A percentile compares a stretch with the other conserved stretches of the same genome.
Conservation (phyloP, 2,329 filamentous ascomycete species). For the Didymella exigua region DNA sequence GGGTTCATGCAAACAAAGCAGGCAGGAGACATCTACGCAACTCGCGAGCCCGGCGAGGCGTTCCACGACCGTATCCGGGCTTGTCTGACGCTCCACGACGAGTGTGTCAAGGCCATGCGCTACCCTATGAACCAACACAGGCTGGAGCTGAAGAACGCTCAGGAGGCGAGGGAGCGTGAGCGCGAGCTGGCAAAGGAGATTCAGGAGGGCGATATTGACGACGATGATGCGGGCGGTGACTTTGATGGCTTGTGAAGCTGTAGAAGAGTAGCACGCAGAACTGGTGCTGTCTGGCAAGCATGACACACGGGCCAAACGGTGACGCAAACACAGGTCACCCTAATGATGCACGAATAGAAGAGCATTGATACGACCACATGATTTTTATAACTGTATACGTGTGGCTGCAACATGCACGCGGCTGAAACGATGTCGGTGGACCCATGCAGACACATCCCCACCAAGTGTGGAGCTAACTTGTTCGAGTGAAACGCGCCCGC, state of each 20-base stretch:
- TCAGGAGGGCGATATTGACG: conserved; percentile 94
- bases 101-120: conserved; percentile 99
- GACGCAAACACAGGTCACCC: conserved; percentile 1
- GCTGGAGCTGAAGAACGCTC: conserved; percentile 94
- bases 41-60: conserved; percentile 90
- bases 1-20: conserved; percentile 99
- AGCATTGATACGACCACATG: conserved; percentile 6
- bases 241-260: conserved; percentile 84
- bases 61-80: conserved; percentile 97
- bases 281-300: conserved; percentile 27
- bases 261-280: conserved; percentile 23
- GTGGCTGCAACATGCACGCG: background rate
- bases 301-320: conserved; percentile 24
- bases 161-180: conserved; percentile 96
- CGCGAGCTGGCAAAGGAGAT: conserved; percentile 98
- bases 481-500: conserved; percentile 31
- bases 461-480: conserved; percentile 23
- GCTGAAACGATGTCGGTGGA: background rate
- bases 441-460: conserved; percentile 25
- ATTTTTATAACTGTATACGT: background rate
- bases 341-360: conserved; percentile 34
- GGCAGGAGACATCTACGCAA: conserved; percentile 93
- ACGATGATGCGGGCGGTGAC: conserved; percentile 92
- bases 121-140: conserved; percentile 99
- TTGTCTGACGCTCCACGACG: conserved; percentile 89